A percentile compares a stretch with the other conserved stretches of the same genome.
These are phyloP conservation scores for Plantago ovata DNA, from an alignment of 257 asterid species.

Conservation along the genomic window DNA sequence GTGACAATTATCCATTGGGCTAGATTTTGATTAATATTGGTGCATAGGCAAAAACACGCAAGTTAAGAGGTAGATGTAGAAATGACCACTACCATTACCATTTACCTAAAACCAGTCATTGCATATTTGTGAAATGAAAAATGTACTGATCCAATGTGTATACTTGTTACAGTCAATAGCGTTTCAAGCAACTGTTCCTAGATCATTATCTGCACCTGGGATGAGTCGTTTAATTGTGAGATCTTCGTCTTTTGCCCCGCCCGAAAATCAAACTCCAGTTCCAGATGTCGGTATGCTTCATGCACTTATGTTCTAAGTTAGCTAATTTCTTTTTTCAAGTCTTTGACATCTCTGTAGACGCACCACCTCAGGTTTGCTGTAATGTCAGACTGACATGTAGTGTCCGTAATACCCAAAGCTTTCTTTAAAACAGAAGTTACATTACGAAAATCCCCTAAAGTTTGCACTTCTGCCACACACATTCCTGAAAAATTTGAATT, in stretches of 20 bases:
- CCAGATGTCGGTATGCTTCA: slow-evolving; percentile 55
- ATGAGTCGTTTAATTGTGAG: slow-evolving; percentile 63
- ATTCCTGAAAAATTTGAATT: neutral
- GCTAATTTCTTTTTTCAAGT: neutral
- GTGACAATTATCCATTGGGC: neutral
- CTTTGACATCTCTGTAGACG: neutral
- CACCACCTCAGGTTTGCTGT: neutral
- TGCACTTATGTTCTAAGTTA: slow-evolving; percentile 2
- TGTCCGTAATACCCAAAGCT: no score
- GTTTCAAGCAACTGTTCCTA: slow-evolving; percentile 48
- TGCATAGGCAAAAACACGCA: neutral
- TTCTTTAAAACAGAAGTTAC: no score
- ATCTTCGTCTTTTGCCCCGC: slow-evolving; percentile 58
- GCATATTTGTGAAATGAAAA: neutral
- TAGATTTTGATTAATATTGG: neutral
- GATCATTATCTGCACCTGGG: slow-evolving; percentile 89
- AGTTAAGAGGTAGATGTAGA: neutral
- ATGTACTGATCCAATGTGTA: slow-evolving; percentile 6
- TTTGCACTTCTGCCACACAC: neutral
- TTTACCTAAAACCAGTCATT: neutral
- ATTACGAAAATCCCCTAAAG: neutral
- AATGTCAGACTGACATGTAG: neutral
- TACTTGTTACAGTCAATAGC: slow-evolving; percentile 39
- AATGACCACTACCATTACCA: neutral
- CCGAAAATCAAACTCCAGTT: slow-evolving; percentile 46